phyloP scores from a whole-genome alignment of 106 monocot species.

The Dendrobium huoshanense region DNA sequence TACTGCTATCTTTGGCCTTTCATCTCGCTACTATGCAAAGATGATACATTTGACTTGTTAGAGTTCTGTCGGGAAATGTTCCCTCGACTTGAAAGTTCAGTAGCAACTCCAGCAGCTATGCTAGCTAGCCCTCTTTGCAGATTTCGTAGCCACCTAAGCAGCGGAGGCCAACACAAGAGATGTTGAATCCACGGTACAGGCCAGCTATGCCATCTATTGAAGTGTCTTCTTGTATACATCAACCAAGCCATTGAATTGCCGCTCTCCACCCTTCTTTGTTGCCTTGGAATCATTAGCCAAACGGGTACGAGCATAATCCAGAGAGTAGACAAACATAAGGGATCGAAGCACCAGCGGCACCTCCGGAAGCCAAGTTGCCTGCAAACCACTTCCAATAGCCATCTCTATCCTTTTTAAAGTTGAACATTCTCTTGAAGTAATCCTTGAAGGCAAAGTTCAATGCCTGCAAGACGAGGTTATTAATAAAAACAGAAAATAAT shows the following conservation, averaged over 20 bases:
- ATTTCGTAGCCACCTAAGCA: conserved; percentile 85
- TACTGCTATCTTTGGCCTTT: not conserved
- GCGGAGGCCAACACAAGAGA: conserved; percentile 29
- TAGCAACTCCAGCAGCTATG: conserved; percentile 85
- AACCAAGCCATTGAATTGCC: too few relatives aligned
- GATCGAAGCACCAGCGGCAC: too few relatives aligned
- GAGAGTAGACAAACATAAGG: too few relatives aligned
- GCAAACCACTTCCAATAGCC: not conserved
- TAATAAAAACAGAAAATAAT: too few relatives aligned
- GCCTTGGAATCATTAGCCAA: too few relatives aligned
- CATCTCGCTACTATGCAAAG: conserved; percentile 1
- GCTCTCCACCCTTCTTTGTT: too few relatives aligned
- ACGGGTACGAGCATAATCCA: too few relatives aligned
- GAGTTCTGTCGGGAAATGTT: conserved; percentile 21
- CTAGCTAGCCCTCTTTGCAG: conserved; percentile 73
- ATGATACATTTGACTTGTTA: conserved; percentile 16
- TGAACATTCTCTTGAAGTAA: conserved; percentile 20
- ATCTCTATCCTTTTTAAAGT: conserved; percentile 11
- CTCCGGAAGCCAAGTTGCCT: too few relatives aligned
- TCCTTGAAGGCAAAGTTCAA: conserved; percentile 15
- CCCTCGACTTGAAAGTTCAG: conserved; percentile 54
- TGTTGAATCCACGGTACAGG: too few relatives aligned
- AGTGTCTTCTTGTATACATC: too few relatives aligned
- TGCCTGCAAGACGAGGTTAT: not conserved
- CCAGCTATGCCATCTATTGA: too few relatives aligned